phyloP scores from a whole-genome alignment of 164 flowering plant genomes.

The Nymphaea colorata region DNA sequence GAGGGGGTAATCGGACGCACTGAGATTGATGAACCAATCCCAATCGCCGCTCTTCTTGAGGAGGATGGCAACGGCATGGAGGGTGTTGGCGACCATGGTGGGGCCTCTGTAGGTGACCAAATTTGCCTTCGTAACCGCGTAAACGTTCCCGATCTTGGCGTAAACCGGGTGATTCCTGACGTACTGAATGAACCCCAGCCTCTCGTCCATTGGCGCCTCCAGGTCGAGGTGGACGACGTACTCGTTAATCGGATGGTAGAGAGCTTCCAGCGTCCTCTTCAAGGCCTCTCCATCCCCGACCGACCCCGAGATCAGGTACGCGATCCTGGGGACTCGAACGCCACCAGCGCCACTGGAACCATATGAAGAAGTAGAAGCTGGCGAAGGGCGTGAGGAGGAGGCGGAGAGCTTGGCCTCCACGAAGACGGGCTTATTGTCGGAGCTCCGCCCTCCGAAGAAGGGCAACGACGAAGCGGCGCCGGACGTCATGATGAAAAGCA shows the following conservation, averaged over 20 bases:
- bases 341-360: not conserved
- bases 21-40: constrained; percentile 88
- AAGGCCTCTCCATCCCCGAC: constrained; percentile 48
- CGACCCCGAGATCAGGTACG: constrained; percentile 72
- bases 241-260: constrained; percentile 71
- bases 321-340: constrained; percentile 37
- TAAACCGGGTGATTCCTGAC: constrained; percentile 37
- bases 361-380: constrained; percentile 10
- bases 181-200: constrained; percentile 37
- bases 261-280: constrained; percentile 48
- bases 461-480: constrained; percentile 5
- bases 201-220: constrained; percentile 47
- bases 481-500: constrained; percentile 8
- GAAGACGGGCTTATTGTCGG: constrained; percentile 23
- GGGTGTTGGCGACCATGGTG: constrained; percentile 75
- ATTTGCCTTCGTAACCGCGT: constrained; percentile 41
- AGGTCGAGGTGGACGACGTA: constrained; percentile 73
- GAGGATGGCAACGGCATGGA: constrained; percentile 69
- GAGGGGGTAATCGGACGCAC: constrained; percentile 85
- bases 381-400: not conserved
- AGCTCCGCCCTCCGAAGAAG: constrained; percentile 2
- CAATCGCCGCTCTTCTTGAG: constrained; percentile 57
- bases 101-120: constrained; percentile 83
- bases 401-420: constrained; percentile 42
- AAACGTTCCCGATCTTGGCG: constrained; percentile 46